Conservation (phyloP, 768 basidiomycete genomes). For the Solioccasus polychromus region DNA sequence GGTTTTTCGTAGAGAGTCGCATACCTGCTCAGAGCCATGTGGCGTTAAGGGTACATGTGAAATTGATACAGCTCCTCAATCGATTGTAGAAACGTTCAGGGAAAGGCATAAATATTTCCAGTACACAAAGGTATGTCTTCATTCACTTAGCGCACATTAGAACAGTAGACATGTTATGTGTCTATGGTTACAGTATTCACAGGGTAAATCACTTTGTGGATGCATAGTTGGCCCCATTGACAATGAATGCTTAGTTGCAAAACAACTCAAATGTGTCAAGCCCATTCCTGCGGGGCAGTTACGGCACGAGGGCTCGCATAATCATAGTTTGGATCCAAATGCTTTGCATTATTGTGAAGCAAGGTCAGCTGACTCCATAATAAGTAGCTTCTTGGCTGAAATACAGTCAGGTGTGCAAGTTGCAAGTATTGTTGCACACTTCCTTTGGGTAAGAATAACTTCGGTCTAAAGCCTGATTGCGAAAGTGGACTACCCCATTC, state of each 20-base stretch:
- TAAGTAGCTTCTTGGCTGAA: slow-evolving; percentile 3
- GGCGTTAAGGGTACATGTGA: slow-evolving; percentile 50
- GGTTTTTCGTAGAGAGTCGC: slow-evolving; percentile 39
- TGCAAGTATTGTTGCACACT: slow-evolving; percentile 60
- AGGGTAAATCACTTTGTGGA: slow-evolving; percentile 36
- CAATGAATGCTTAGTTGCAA: slow-evolving; percentile 40
- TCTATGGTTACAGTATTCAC: slow-evolving; percentile 42
- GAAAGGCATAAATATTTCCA: slow-evolving; percentile 59
- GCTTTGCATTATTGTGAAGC: slow-evolving; percentile 54
- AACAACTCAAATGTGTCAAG: slow-evolving; percentile 48
- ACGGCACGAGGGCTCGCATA: slow-evolving; percentile 46
- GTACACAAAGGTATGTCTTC: slow-evolving; percentile 51
- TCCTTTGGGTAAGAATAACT: slow-evolving; percentile 46
- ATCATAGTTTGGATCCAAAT: slow-evolving; percentile 41
- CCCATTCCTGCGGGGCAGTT: slow-evolving; percentile 40
- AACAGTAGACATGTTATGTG: neutral
- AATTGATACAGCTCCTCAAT: slow-evolving; percentile 53
- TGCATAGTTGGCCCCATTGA: neutral
- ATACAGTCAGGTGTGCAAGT: slow-evolving; percentile 40
- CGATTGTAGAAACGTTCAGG: slow-evolving; percentile 58
- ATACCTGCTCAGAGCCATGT: slow-evolving; percentile 45
- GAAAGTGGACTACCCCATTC: neutral
- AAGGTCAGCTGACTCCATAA: slow-evolving; percentile 29
- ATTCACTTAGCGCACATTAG: neutral
- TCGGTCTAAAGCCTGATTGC: neutral